Conservation (phyloP, 1,284 basidiomycete species). For the Pseudozyma sp. region DNA sequence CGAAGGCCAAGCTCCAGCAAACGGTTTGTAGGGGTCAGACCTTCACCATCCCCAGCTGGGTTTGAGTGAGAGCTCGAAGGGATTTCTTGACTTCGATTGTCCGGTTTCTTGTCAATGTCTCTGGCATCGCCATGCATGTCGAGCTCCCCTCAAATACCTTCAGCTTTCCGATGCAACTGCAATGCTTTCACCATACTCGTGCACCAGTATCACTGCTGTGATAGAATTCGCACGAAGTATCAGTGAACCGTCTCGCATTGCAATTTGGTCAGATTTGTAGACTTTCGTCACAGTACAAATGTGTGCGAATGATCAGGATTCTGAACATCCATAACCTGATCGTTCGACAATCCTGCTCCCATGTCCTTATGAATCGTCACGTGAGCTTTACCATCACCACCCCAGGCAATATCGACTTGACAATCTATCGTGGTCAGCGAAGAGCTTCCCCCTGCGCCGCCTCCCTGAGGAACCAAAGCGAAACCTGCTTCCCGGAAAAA, state of each 20-base stretch:
- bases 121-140: too few species aligned
- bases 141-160: too few species aligned
- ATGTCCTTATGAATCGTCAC: not conserved
- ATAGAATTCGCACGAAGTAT: too few species aligned
- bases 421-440: not conserved
- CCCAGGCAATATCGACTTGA: constrained; percentile 1
- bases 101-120: too few species aligned
- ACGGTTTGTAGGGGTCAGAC: not conserved
- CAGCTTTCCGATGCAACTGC: too few species aligned
- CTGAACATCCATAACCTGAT: not conserved
- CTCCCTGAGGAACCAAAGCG: not conserved
- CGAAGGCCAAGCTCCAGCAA: not conserved
- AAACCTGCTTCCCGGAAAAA: not conserved
- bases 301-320: not conserved
- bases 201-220: too few species aligned
- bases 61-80: not conserved
- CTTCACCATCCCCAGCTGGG: not conserved
- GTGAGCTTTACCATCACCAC: not conserved
- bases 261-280: too few species aligned
- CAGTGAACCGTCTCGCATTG: too few species aligned
- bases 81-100: too few species aligned
- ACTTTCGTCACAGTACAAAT: not conserved
- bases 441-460: not conserved
- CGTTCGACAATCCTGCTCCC: not conserved
- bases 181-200: too few species aligned